Conservation (phyloP, 768 basidiomycete species). For the Crassisporium funariophilum region DNA sequence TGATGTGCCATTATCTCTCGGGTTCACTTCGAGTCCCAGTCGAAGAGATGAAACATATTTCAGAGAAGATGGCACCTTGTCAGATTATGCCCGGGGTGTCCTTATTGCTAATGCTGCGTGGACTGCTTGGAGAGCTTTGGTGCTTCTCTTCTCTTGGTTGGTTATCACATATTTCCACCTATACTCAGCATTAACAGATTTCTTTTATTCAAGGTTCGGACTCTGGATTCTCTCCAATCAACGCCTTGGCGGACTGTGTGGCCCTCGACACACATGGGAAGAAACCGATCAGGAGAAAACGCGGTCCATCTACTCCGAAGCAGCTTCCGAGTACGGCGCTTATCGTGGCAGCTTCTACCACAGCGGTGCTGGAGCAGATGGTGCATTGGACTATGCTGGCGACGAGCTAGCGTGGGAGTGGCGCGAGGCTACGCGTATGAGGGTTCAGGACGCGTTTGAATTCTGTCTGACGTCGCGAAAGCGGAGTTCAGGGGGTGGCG, state of each 20-base stretch:
- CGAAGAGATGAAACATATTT: conserved; percentile 78
- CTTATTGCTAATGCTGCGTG: conserved; percentile 80
- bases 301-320: conserved; percentile 50
- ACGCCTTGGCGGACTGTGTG: conserved; percentile 80
- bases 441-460: conserved; percentile 80
- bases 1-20: conserved; percentile 7
- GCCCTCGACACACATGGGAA: conserved; percentile 83
- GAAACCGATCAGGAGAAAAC: conserved; percentile 73
- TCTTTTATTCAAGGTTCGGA: conserved; percentile 53
- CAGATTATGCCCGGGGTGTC: conserved; percentile 76
- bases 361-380: conserved; percentile 19
- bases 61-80: conserved; percentile 63
- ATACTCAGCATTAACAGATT: not conserved
- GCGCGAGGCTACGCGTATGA: conserved; percentile 67
- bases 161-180: conserved; percentile 20
- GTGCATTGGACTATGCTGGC: conserved; percentile 23
- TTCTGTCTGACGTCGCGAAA: conserved; percentile 58
- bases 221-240: conserved; percentile 81
- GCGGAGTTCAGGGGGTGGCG: conserved; percentile 14
- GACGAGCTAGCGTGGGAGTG: conserved; percentile 77
- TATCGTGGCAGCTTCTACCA: conserved; percentile 19
- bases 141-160: conserved; percentile 74
- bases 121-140: conserved; percentile 73
- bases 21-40: conserved; percentile 5
- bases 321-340: conserved; percentile 39